These are phyloP conservation scores for Geranium incanum DNA, from an alignment of 441 rosid species.

Conservation along the genomic window DNA sequence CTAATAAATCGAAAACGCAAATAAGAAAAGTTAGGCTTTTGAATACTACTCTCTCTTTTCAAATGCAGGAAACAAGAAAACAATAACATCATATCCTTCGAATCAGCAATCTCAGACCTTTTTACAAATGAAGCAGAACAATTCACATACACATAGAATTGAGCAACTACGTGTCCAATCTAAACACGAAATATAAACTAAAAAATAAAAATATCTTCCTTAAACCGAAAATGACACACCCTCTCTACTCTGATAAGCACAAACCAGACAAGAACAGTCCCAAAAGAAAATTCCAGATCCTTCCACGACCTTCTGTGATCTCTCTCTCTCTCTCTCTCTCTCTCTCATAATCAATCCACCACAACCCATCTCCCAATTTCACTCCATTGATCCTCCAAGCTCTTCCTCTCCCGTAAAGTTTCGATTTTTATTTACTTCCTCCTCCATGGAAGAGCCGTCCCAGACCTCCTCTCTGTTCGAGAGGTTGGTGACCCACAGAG, in stretches of 20 bases:
- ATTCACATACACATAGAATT: too few relatives aligned
- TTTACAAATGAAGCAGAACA: too few relatives aligned
- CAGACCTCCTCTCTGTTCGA: neutral
- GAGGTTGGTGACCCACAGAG: constrained; percentile 2
- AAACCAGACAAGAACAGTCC: neutral
- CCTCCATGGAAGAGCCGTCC: neutral
- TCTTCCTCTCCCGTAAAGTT: neutral
- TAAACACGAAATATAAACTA: neutral
- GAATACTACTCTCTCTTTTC: too few relatives aligned
- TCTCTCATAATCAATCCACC: neutral
- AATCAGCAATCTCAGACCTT: too few relatives aligned
- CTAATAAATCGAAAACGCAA: too few relatives aligned
- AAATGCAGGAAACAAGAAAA: too few relatives aligned
- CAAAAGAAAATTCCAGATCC: constrained; percentile 38
- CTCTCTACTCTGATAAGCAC: neutral
- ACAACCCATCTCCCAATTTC: neutral
- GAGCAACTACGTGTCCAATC: too few relatives aligned
- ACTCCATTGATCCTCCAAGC: neutral
- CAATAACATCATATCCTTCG: too few relatives aligned
- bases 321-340: neutral
- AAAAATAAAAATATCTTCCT: neutral
- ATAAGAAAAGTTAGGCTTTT: too few relatives aligned
- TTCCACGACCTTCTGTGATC: constrained; percentile 36
- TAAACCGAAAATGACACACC: neutral
- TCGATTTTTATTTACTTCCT: neutral